Conservation (phyloP, 202 grass and related monocot species). For the Carex arenaria region DNA sequence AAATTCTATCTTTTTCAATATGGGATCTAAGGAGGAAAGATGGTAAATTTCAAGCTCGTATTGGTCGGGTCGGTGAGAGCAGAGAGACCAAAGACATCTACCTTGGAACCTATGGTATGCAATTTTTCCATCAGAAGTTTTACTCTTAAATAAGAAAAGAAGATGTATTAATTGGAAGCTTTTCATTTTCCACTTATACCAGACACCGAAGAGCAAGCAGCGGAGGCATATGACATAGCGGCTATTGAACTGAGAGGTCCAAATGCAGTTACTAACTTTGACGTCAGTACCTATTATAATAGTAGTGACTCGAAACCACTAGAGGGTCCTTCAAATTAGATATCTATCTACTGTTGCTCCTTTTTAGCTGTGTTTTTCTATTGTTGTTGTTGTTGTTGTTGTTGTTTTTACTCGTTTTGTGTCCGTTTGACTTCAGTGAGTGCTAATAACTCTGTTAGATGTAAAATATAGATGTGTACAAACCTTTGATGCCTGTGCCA, state of each 20-base stretch:
- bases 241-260: constrained; percentile 78
- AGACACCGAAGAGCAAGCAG: constrained; percentile 96
- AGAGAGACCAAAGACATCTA: constrained; percentile 99
- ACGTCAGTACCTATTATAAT: constrained; percentile 68
- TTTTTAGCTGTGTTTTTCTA: neutral
- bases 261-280: constrained; percentile 93
- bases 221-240: constrained; percentile 93
- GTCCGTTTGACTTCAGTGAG: neutral
- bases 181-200: constrained; percentile 9
- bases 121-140: neutral
- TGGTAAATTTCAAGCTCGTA: constrained; percentile 94
- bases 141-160: neutral
- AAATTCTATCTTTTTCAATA: constrained; percentile 23
- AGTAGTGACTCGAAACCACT: constrained; percentile 37
- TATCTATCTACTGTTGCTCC: constrained; percentile 35
- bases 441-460: neutral
- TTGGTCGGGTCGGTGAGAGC: constrained; percentile 86
- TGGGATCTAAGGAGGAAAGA: constrained; percentile 68
- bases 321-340: constrained; percentile 35
- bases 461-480: constrained; percentile 15
- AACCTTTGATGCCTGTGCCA: neutral
- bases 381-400: neutral
- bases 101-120: constrained; percentile 90
- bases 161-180: neutral
- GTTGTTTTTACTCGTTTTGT: neutral